These are phyloP conservation scores for Rubia peregrina DNA, from an alignment of 305 asterid genomes.

Conservation along the genomic window DNA sequence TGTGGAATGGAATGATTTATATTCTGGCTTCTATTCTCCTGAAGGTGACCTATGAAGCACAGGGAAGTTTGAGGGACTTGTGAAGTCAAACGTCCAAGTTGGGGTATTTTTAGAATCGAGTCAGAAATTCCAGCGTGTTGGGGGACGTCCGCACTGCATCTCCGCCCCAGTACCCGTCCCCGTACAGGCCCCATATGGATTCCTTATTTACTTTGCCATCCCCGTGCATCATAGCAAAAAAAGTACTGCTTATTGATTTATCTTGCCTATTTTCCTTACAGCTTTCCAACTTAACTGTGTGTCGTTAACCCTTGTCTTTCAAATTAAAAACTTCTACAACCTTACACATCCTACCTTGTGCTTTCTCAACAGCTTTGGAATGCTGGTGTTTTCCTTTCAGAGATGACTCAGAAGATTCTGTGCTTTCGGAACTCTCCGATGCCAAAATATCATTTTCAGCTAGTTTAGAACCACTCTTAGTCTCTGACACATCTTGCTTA, in stretches of 20 bases:
- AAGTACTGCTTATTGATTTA: neutral
- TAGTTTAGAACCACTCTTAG: neutral
- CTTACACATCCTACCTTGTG: conserved; percentile 22
- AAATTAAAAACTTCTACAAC: neutral
- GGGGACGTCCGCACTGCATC: too few species aligned
- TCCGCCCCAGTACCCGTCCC: too few species aligned
- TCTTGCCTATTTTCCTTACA: neutral
- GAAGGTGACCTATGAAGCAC: conserved; percentile 9
- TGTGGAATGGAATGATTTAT: conserved; percentile 25
- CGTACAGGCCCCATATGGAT: too few species aligned
- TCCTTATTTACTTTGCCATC: too few species aligned
- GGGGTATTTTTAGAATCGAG: too few species aligned
- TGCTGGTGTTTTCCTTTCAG: conserved; percentile 14
- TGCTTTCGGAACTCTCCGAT: conserved; percentile 16
- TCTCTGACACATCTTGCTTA: conserved; percentile 25
- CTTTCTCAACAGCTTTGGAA: conserved; percentile 8
- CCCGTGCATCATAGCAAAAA: neutral
- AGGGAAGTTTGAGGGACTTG: too few species aligned
- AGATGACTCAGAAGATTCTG: conserved; percentile 14
- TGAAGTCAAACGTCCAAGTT: too few species aligned
- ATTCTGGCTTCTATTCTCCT: too few species aligned
- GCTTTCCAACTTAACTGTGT: neutral
- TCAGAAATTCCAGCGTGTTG: too few species aligned
- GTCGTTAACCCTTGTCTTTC: neutral
- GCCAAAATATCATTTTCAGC: conserved; percentile 16